These are phyloP conservation scores for Omphalea diandra DNA, from an alignment of 441 rosid genomes.

Conservation along the genomic window DNA sequence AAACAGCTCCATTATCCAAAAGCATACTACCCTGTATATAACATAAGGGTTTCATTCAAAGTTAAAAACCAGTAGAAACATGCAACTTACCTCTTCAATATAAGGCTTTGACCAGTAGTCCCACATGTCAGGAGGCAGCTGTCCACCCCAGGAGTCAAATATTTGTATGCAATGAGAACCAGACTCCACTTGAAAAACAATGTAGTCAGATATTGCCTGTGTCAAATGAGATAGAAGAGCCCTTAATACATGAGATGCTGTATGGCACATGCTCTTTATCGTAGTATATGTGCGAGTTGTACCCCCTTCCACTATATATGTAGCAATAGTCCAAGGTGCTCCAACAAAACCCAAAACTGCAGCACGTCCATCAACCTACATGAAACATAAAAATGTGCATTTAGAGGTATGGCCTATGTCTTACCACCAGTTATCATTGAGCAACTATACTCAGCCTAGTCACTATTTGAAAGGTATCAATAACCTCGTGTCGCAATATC, in stretches of 20 bases:
- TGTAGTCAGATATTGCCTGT: slow-evolving; percentile 68
- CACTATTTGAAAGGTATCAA: slow-evolving; percentile 27
- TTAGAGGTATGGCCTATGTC: neutral
- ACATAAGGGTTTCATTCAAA: neutral
- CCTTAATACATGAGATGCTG: slow-evolving; percentile 69
- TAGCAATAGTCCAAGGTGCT: slow-evolving; percentile 96
- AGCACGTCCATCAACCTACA: slow-evolving; percentile 73
- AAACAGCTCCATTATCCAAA: neutral
- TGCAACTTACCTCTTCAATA: slow-evolving; percentile 62
- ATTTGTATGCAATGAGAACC: slow-evolving; percentile 97
- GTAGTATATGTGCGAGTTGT: slow-evolving; percentile 80
- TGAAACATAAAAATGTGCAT: slow-evolving; percentile 10
- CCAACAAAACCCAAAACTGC: slow-evolving; percentile 91
- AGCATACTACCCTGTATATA: neutral
- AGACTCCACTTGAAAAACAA: slow-evolving; percentile 82
- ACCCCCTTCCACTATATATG: slow-evolving; percentile 89
- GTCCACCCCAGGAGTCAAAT: slow-evolving; percentile 99
- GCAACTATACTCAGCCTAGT: neutral
- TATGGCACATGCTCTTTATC: slow-evolving; percentile 88
- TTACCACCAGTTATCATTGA: slow-evolving; percentile 3
- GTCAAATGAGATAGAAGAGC: slow-evolving; percentile 81
- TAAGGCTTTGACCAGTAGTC: slow-evolving; percentile 92
- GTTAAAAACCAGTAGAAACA: neutral
- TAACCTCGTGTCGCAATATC: slow-evolving; percentile 78
- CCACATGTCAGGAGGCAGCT: slow-evolving; percentile 89